Base-by-base conservation (phyloP, 345 rosid species). In the Aethionema arabicum region DNA sequence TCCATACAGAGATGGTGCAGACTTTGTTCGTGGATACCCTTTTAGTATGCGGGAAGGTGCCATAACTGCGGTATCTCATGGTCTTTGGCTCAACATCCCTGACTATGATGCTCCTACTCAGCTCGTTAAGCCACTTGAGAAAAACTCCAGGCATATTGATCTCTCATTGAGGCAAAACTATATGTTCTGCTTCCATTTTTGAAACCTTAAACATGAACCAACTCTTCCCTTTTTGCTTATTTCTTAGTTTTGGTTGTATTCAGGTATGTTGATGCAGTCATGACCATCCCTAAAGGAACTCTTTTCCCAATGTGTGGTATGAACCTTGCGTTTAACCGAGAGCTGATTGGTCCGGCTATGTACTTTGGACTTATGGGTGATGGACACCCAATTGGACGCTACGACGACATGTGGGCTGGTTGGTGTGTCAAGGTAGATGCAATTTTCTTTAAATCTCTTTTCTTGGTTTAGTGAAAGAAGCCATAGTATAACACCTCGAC, bases 351-450 rank as follows among this genome's bases (percentile, higher is more conserved):
- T 32, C 86, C 79, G 1, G 86, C 86, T 12, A 82, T 82, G 86
- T 81, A 81, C 48, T 81, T 81, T 63, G 83, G 85, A 8, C 81
- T 78, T 43, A 78, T 81, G 85, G 83, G 85, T 4, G 76, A 81
- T 53, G 79, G 79, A 2, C 86, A 82, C 48, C 81, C 83, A 27
- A 60, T 82, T 45, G 78, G 78, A 16, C 74, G 86, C 2, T 82
- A 77, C n/a, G 81, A 82, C 6, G 83, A 82, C 56, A 82, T 79
- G 75, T 82, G 83, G 86, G 86, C 86, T 69, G 86, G 83, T 61
- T 79, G 86, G 86, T 79, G 85, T 66, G 61, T 63, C 61, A 81
- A 81, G 83, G 82, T 81, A 69, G 8, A 8, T 11, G n/a, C 21
- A 40, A 31, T 15, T 3, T 27, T 38, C 33, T 43, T 33, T 50